Evolutionary conservation across 2,329 filamentous ascomycete genomes (phyloP), one percentile per base, ranked within the genome.

Genomic region (Coleophoma crateriformis): DNA sequence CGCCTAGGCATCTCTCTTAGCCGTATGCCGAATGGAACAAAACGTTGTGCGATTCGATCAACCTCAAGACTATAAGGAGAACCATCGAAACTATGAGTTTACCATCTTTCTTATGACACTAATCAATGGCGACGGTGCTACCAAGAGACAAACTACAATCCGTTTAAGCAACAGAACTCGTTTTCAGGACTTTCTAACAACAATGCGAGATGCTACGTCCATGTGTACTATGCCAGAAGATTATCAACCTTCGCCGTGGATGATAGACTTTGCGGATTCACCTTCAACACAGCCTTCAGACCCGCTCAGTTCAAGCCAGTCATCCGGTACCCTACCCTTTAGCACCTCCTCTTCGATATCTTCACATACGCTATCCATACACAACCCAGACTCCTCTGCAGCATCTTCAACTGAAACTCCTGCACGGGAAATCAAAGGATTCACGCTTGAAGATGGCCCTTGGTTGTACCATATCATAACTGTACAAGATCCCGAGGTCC

Each of bases 371-470:
- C 27, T 27, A 10, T 27, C 27, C 8, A 27, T 27, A 27, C 27
- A 27, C 27, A 27, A 27, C 8, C 27, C 8, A 27, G 27, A 27
- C 6, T 7, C 27, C 6, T 2, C 8, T 7, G 5, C 27, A 7
- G 27, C 27, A 27, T 27, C 27, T 27, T 7, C 27, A 7, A 27
- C 8, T 10, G 27, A 27, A 27, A 10, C 27, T 7, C 5, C 27
- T 27, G 5, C 27, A 27, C 27, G 27, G 6, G 27, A 12, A 10
- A 49, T 46, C 4, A 48, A 45, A 17, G 59, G 60, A 7, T 61
- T 59, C 22, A 59, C 52, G 12, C 46, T 62, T 2, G 43, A 50
- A 3, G 52, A 61, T 46, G 61, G 61, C 7, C 53, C 61, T 20
- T 63, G 60, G 60, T 37, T 57, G 17, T 62, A 56, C 38, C 52